Conservation (phyloP, 1,139 yeast genomes). For the Casaregolazyma suthepensis region DNA sequence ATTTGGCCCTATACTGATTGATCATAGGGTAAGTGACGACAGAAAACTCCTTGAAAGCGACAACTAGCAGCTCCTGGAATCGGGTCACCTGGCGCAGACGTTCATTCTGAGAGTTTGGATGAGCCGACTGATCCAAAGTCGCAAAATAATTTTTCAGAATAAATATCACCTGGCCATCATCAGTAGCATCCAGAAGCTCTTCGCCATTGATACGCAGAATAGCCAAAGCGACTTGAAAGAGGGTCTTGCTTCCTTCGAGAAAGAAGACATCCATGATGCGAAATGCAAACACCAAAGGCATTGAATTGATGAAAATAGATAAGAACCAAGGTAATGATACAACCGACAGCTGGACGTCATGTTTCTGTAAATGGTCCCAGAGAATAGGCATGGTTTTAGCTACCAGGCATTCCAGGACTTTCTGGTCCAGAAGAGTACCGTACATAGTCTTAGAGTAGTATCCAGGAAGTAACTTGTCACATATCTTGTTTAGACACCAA, state of each 20-base stretch:
- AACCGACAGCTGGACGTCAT: conserved; percentile 90
- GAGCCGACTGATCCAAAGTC: conserved; percentile 72
- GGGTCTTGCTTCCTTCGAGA: conserved; percentile 79
- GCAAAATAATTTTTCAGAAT: conserved; percentile 77
- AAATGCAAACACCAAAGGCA: conserved; percentile 93
- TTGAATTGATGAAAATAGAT: conserved; percentile 80
- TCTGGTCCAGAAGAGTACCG: conserved; percentile 90
- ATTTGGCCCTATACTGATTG: conserved; percentile 59
- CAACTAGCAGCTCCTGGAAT: conserved; percentile 85
- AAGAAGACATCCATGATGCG: conserved; percentile 88
- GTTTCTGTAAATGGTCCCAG: conserved; percentile 70
- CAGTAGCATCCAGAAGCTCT: conserved; percentile 68
- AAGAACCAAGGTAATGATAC: conserved; percentile 96
- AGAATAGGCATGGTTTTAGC: conserved; percentile 84
- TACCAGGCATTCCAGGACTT: conserved; percentile 85
- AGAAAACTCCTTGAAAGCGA: conserved; percentile 87
- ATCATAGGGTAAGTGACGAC: conserved; percentile 72
- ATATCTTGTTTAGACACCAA: conserved; percentile 80
- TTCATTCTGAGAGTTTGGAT: conserved; percentile 63
- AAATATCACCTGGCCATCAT: conserved; percentile 88
- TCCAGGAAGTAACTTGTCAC: conserved; percentile 87
- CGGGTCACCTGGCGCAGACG: conserved; percentile 64
- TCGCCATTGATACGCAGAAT: conserved; percentile 83
- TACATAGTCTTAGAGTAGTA: conserved; percentile 97
- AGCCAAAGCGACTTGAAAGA: conserved; percentile 92